These are phyloP conservation scores for Hygrophorus pudorinus DNA, from an alignment of 768 basidiomycete genomes.

Conservation along the genomic window DNA sequence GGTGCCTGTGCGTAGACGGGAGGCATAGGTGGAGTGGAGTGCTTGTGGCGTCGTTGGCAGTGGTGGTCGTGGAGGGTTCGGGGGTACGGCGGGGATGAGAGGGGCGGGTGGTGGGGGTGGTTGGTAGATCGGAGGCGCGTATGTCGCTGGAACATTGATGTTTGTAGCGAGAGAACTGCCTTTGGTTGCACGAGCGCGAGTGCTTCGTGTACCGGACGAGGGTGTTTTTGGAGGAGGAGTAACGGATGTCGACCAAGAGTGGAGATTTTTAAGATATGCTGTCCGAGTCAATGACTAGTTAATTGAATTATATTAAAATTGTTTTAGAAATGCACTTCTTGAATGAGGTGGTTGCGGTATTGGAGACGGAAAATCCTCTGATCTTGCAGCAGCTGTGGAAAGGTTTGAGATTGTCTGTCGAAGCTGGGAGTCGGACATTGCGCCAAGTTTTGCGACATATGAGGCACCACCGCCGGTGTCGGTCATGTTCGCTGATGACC, in stretches of 20 bases:
- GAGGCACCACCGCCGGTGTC: too few relatives aligned
- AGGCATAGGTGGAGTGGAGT: conserved; percentile 71
- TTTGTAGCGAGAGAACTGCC: conserved; percentile 31
- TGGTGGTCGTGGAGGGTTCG: conserved; percentile 44
- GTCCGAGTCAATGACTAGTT: conserved; percentile 4
- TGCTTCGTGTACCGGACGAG: conserved; percentile 28
- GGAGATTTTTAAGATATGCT: conserved; percentile 63
- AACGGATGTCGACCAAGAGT: conserved; percentile 55
- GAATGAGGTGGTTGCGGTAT: conserved; percentile 25
- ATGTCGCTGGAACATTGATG: conserved; percentile 16
- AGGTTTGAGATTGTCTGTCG: conserved; percentile 52
- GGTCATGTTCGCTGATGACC: too few relatives aligned
- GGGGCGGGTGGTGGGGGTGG: conserved; percentile 21
- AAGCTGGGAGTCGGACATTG: conserved; percentile 55
- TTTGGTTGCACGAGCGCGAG: conserved; percentile 30
- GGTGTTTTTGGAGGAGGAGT: conserved; percentile 41
- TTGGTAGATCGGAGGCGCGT: conserved; percentile 28
- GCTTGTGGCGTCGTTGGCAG: conserved; percentile 63
- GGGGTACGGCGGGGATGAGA: conserved; percentile 24
- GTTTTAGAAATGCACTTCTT: conserved; percentile 20
- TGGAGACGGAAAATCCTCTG: conserved; percentile 23
- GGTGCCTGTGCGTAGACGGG: conserved; percentile 83
- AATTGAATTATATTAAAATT: conserved; percentile 1
- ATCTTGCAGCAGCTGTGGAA: conserved; percentile 24
- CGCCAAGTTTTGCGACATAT: conserved; percentile 18